A percentile compares a stretch with the other conserved stretches of the same genome.
These are phyloP conservation scores for Epichloe coenophiala DNA, from an alignment of 2,329 filamentous ascomycete species.

Conservation along the genomic window DNA sequence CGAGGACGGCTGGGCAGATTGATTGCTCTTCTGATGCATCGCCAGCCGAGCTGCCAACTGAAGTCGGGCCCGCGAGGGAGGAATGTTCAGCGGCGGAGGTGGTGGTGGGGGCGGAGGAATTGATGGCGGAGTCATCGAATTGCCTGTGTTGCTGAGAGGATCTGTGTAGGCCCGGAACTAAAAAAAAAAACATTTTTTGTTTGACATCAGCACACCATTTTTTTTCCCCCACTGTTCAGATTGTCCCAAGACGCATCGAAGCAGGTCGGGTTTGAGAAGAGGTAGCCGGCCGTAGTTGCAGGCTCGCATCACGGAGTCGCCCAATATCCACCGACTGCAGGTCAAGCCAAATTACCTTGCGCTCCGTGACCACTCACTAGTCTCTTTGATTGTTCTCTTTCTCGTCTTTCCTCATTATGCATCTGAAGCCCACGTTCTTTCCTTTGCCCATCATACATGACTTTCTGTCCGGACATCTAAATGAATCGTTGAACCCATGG, in stretches of 20 bases:
- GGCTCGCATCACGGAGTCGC: not conserved
- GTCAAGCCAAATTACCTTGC: not conserved
- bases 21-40: conserved; percentile 53
- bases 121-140: conserved; percentile 41
- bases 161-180: conserved; percentile 49
- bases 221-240: conserved; percentile 10
- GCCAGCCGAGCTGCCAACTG: conserved; percentile 83
- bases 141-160: conserved; percentile 32
- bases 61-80: conserved; percentile 72
- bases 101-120: conserved; percentile 48
- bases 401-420: not conserved
- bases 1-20: conserved; percentile 32
- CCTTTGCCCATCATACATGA: conserved; percentile 1
- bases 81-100: conserved; percentile 71
- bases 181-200: conserved; percentile 1
- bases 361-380: not conserved
- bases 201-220: conserved; percentile 4
- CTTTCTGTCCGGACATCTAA: not conserved
- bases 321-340: not conserved
- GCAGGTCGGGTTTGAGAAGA: conserved; percentile 7
- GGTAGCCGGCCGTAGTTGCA: conserved; percentile 1
- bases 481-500: conserved; percentile 1
- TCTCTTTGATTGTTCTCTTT: not conserved
- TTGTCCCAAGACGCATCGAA: conserved; percentile 2
- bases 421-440: not conserved